Percentiles rank a stretch among this genome's conserved stretches.
Evolutionary conservation across 768 basidiomycete genomes (phyloP).

Genomic region (Pleurotus sapidus): DNA sequence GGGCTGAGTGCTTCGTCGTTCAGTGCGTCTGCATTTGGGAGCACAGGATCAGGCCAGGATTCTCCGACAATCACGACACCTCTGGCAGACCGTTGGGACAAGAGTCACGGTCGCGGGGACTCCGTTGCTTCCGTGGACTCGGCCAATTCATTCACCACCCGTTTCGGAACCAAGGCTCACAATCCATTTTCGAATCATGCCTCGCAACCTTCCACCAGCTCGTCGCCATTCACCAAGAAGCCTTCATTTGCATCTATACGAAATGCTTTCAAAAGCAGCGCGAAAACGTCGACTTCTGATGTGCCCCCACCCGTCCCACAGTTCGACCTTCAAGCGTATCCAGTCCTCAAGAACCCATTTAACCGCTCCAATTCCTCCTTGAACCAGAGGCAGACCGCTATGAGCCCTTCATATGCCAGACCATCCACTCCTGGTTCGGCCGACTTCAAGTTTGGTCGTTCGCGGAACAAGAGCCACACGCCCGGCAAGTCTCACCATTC

Average conservation of each 20-base stretch:
- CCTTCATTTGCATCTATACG: conserved; percentile 83
- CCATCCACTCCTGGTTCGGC: conserved; percentile 60
- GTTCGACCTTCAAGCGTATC: conserved; percentile 66
- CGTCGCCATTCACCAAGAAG: conserved; percentile 70
- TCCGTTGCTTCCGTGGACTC: conserved; percentile 81
- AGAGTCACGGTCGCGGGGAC: conserved; percentile 71
- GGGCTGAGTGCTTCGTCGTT: conserved; percentile 40
- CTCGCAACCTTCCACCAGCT: conserved; percentile 61
- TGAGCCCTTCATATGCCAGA: conserved; percentile 52
- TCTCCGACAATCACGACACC: conserved; percentile 65
- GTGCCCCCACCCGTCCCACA: conserved; percentile 78
- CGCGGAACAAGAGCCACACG: conserved; percentile 2
- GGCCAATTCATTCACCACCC: conserved; percentile 53
- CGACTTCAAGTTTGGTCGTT: conserved; percentile 32
- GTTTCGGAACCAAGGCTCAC: conserved; percentile 43
- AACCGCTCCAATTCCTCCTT: conserved; percentile 80
- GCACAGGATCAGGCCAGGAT: conserved; percentile 48
- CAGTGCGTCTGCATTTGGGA: conserved; percentile 25
- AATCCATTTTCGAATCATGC: conserved; percentile 65
- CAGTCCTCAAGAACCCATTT: conserved; percentile 77
- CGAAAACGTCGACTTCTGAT: conserved; percentile 43
- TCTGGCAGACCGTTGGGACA: conserved; percentile 46
- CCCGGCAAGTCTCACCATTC: conserved; percentile 73
- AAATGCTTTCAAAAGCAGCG: conserved; percentile 68
- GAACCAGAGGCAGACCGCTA: conserved; percentile 42